These are phyloP conservation scores for Gnomoniopsis sp. DNA, from an alignment of 2,329 filamentous ascomycete genomes.

Conservation along the genomic window DNA sequence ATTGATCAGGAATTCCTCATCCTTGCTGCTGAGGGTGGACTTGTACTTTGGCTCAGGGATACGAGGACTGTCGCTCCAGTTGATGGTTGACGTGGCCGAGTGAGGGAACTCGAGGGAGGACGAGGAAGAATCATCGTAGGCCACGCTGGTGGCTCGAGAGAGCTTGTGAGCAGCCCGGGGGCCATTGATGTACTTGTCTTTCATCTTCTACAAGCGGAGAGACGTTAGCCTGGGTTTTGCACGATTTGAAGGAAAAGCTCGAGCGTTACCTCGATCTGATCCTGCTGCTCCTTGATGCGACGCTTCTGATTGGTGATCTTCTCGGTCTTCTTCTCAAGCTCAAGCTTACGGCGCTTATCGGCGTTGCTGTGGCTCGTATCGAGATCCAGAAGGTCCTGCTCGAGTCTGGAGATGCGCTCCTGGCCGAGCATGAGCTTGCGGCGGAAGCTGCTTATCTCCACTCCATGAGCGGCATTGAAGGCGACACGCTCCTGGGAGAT, in stretches of 20 bases:
- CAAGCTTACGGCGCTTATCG: constrained; percentile 12
- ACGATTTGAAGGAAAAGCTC: accelerated
- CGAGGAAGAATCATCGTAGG: constrained; percentile 1
- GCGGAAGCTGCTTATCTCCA: constrained; percentile 6
- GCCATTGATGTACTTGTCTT: constrained; percentile 6
- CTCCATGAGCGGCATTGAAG: constrained; percentile 2
- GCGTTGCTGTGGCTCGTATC: not conserved
- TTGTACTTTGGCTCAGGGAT: constrained; percentile 1
- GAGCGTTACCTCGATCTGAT: constrained; percentile 13
- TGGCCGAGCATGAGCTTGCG: constrained; percentile 6
- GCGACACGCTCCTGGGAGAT: not conserved
- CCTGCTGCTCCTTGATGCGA: constrained; percentile 17
- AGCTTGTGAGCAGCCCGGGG: constrained; percentile 3
- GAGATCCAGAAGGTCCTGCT: not conserved
- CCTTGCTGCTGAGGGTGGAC: constrained; percentile 6
- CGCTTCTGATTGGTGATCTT: constrained; percentile 19
- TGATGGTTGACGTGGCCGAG: constrained; percentile 12
- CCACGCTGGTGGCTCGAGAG: not conserved
- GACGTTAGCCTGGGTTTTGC: not conserved
- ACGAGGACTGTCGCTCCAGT: not conserved
- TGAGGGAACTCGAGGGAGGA: not conserved
- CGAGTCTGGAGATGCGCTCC: not conserved
- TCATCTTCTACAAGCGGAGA: constrained; percentile 5
- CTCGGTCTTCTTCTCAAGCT: constrained; percentile 9
- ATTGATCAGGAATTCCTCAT: constrained; percentile 15